phyloP scores from a whole-genome alignment of 202 grass and related monocot genomes.

The Elaeis oleifera region DNA sequence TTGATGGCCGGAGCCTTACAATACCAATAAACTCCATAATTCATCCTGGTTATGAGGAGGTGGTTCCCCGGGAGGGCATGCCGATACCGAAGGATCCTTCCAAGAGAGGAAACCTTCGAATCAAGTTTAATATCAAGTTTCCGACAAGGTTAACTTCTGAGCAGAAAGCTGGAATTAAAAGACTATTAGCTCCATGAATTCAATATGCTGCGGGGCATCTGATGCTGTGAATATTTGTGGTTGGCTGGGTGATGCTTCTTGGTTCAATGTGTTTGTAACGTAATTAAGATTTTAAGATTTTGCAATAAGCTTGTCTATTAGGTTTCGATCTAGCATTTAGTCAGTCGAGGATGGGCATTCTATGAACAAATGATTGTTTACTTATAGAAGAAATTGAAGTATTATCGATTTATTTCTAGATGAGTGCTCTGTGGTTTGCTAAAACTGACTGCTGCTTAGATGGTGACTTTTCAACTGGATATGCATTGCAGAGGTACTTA shows the following conservation, averaged over 20 bases:
- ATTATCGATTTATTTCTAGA: no score
- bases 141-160: constrained; percentile 49
- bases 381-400: no score
- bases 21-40: constrained; percentile 44
- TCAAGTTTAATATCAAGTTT: constrained; percentile 77
- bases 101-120: constrained; percentile 70
- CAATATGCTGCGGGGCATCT: neutral
- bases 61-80: constrained; percentile 66
- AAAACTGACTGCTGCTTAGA: no score
- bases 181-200: constrained; percentile 49
- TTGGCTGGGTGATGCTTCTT: neutral
- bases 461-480: no score
- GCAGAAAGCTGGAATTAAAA: constrained; percentile 56
- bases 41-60: constrained; percentile 61
- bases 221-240: constrained; percentile 2
- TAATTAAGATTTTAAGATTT: neutral
- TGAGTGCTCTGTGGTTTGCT: no score
- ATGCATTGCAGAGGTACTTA: no score
- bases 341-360: no score
- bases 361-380: no score
- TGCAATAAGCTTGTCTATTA: neutral
- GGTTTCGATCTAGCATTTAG: no score
- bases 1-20: constrained; percentile 58
- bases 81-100: constrained; percentile 58
- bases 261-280: neutral